These are phyloP conservation scores for Penicillium sumatraense DNA, from an alignment of 2,329 filamentous ascomycete species.

Conservation along the genomic window DNA sequence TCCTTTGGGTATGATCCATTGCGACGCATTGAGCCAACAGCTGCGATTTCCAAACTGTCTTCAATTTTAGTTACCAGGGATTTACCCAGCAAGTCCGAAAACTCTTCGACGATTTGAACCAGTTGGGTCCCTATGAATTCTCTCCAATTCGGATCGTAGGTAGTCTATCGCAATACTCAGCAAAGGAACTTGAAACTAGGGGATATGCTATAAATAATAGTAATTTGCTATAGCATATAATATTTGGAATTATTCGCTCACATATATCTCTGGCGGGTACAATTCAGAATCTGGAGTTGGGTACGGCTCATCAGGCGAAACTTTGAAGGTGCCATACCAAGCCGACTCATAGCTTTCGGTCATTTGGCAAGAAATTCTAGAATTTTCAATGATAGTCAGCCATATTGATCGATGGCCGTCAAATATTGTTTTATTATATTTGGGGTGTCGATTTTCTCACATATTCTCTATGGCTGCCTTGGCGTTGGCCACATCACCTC, in stretches of 20 bases:
- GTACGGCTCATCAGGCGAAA: constrained; percentile 53
- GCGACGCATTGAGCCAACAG: constrained; percentile 46
- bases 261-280: constrained; percentile 48
- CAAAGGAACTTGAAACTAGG: too few species aligned
- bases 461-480: constrained; percentile 60
- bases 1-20: constrained; percentile 45
- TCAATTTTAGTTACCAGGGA: constrained; percentile 41
- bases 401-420: too few species aligned
- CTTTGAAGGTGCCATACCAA: constrained; percentile 55
- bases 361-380: constrained; percentile 16
- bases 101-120: constrained; percentile 64
- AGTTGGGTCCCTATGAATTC: constrained; percentile 66
- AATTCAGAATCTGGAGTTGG: constrained; percentile 52
- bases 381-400: neutral
- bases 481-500: constrained; percentile 55
- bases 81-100: constrained; percentile 27
- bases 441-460: constrained; percentile 50
- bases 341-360: constrained; percentile 15
- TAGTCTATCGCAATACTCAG: too few species aligned
- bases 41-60: constrained; percentile 41
- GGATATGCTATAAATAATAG: too few species aligned
- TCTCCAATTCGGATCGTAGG: constrained; percentile 69
- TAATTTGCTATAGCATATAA: too few species aligned
- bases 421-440: too few species aligned
- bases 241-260: too few species aligned